Evolutionary conservation across 352 stramenopile genomes (phyloP).

Genomic region (Pythium monospermum): DNA sequence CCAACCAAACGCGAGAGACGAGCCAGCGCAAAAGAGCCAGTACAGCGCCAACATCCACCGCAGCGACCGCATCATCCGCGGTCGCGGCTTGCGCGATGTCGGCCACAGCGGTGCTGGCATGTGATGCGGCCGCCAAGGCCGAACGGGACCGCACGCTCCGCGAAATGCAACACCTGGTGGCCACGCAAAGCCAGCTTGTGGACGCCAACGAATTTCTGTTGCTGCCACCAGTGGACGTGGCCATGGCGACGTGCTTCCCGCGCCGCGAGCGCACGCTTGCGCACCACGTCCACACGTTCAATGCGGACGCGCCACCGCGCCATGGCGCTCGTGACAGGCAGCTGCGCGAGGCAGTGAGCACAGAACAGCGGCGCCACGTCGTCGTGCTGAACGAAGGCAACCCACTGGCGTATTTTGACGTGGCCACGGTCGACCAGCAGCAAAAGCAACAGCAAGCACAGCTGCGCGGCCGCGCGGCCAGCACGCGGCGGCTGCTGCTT

Average conservation of each 20-base stretch:
- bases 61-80: too few relatives aligned
- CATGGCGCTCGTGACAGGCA: constrained; percentile 22
- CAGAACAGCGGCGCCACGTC: constrained; percentile 27
- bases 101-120: too few relatives aligned
- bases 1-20: too few relatives aligned
- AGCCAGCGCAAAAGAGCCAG: too few relatives aligned
- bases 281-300: constrained; percentile 48
- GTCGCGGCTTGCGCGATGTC: too few relatives aligned
- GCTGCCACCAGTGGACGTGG: constrained; percentile 20
- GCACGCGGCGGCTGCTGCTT: constrained; percentile 22
- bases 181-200: constrained; percentile 22
- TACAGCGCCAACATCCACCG: neutral
- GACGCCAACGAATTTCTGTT: constrained; percentile 59
- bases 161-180: neutral
- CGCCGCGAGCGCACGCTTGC: constrained; percentile 25
- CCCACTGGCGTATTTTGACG: constrained; percentile 50
- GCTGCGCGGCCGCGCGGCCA: constrained; percentile 15
- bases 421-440: constrained; percentile 29
- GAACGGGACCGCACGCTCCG: neutral
- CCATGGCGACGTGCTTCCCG: constrained; percentile 16
- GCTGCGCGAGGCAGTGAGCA: constrained; percentile 18
- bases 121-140: neutral
- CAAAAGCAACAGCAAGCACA: constrained; percentile 22
- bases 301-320: constrained; percentile 44
- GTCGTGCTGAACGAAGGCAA: constrained; percentile 57